Evolutionary conservation across 164 flowering plant species (phyloP).

Genomic region (Vitis labrusca): DNA sequence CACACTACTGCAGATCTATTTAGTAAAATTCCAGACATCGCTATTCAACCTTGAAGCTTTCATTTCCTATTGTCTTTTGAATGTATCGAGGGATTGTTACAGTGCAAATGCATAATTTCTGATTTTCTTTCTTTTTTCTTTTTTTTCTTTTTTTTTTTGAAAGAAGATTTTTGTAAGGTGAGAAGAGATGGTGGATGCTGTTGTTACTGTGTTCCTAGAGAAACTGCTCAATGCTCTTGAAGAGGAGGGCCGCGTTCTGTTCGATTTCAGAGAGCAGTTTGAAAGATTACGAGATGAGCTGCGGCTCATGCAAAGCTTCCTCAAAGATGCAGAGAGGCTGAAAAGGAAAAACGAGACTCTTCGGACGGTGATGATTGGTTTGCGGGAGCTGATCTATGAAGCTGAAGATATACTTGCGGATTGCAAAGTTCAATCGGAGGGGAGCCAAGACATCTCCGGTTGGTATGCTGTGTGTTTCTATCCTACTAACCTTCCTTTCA

Average conservation of each 20-base stretch:
- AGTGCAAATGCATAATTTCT: too few species aligned
- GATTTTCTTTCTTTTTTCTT: not conserved
- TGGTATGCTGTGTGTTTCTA: conserved; percentile 11
- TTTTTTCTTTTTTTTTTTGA: not conserved
- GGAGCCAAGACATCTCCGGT: not conserved
- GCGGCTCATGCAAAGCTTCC: conserved; percentile 39
- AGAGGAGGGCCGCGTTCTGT: conserved; percentile 22
- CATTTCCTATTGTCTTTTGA: too few species aligned
- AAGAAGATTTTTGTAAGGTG: not conserved
- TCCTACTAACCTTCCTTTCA: conserved; percentile 23
- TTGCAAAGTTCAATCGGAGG: conserved; percentile 25
- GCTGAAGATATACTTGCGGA: conserved; percentile 50
- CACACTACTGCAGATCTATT: too few species aligned
- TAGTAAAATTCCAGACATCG: too few species aligned
- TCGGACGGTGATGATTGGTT: conserved; percentile 11
- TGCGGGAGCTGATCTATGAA: conserved; percentile 42
- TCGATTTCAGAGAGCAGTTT: conserved; percentile 30
- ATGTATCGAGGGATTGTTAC: too few species aligned
- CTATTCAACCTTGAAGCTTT: too few species aligned
- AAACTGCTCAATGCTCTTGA: conserved; percentile 25
- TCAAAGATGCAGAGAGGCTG: conserved; percentile 41
- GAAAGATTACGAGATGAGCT: conserved; percentile 30
- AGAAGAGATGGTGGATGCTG: conserved; percentile 45
- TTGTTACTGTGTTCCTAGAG: conserved; percentile 38
- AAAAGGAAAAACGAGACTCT: conserved; percentile 39